Percentiles rank a stretch among this genome's conserved stretches.
These are phyloP conservation scores for Kitagawia praeruptora DNA, from an alignment of 129 eudicot genomes.

Conservation along the genomic window DNA sequence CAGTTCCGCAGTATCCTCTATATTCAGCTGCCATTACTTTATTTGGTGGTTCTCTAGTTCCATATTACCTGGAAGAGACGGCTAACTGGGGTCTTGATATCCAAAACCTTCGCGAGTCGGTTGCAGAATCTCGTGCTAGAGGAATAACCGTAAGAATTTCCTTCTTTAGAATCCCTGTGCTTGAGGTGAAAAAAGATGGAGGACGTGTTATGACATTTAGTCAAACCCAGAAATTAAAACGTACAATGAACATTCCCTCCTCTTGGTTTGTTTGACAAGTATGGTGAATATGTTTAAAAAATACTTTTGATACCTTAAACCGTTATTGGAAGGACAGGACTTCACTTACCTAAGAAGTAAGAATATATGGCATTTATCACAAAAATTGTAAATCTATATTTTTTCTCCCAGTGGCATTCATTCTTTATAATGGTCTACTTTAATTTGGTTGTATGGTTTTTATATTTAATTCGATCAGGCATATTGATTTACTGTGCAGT, in stretches of 20 bases:
- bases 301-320: background rate
- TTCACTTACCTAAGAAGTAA: background rate
- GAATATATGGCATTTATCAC: background rate
- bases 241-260: background rate
- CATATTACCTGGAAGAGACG: constrained; percentile 87
- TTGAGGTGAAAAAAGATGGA: constrained; percentile 2
- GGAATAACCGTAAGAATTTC: constrained; percentile 72
- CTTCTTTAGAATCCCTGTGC: background rate
- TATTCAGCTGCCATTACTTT: constrained; percentile 92
- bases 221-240: background rate
- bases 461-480: background rate
- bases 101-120: constrained; percentile 71
- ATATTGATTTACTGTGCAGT: background rate
- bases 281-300: constrained; percentile 9
- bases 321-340: background rate
- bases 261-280: background rate
- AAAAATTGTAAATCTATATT: background rate
- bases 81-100: constrained; percentile 98
- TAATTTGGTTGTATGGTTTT: background rate
- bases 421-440: background rate
- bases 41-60: constrained; percentile 89
- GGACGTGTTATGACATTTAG: background rate
- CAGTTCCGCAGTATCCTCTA: constrained; percentile 98
- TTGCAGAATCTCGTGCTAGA: constrained; percentile 62
- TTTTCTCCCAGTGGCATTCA: background rate